These are phyloP conservation scores for Chlorella vulgaris DNA, from an alignment of 139 green algal genomes.

Conservation along the genomic window DNA sequence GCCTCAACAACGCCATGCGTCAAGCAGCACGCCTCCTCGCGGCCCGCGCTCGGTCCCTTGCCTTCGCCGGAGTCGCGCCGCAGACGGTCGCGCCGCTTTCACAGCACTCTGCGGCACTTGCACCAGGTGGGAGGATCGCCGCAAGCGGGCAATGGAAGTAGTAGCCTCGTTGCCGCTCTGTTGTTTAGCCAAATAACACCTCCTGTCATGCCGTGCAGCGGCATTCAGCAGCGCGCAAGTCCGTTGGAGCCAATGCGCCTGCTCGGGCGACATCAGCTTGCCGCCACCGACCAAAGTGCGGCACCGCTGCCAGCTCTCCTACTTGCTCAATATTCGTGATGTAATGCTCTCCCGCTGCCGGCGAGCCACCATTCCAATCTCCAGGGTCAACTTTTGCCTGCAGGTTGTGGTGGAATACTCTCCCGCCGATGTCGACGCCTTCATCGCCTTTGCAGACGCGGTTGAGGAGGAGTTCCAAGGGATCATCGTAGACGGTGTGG, in stretches of 20 bases:
- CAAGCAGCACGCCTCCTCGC: background rate
- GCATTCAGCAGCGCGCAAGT: background rate
- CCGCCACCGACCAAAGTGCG: constrained; percentile 27
- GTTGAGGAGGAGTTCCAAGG: constrained; percentile 29
- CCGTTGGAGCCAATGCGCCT: constrained; percentile 31
- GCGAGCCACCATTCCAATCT: too few relatives aligned
- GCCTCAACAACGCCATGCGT: too few relatives aligned
- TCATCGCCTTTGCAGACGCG: constrained; percentile 27
- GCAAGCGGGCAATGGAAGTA: background rate
- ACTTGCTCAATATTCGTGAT: background rate
- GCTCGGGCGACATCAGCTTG: constrained; percentile 25
- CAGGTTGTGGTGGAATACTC: constrained; percentile 32
- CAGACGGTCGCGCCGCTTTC: background rate
- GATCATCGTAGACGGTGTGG: constrained; percentile 18
- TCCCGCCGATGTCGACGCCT: constrained; percentile 10
- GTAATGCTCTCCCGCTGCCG: too few relatives aligned
- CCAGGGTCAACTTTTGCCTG: too few relatives aligned
- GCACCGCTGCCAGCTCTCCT: background rate
- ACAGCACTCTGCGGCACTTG: background rate
- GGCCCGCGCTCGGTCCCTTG: background rate
- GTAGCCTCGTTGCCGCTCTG: too few relatives aligned
- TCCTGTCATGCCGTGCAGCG: background rate
- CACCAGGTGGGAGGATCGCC: background rate
- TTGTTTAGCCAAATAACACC: background rate
- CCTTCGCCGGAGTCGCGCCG: too few relatives aligned